Conservation (phyloP, 2,329 filamentous ascomycete genomes). For the Chaetomium globosum region DNA sequence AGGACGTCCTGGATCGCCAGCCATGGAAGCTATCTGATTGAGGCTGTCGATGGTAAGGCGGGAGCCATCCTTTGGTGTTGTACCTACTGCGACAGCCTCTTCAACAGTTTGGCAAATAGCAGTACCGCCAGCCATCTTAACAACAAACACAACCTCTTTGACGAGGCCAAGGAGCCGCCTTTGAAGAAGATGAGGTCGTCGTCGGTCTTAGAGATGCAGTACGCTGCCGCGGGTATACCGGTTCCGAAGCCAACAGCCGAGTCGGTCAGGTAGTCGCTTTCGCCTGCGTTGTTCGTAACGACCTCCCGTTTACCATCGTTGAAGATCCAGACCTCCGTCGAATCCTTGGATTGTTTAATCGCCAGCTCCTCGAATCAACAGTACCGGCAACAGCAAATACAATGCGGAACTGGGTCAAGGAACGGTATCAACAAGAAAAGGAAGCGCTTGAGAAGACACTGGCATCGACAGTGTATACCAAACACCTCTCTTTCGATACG, state of each 20-base stretch:
- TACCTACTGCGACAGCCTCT: not conserved
- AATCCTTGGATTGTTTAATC: not conserved
- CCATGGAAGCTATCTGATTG: not conserved
- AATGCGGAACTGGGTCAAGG: not conserved
- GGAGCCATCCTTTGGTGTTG: not conserved
- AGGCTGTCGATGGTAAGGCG: not conserved
- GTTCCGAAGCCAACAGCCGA: not conserved
- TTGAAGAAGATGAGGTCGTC: not conserved
- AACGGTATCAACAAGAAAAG: not conserved
- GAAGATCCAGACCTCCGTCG: not conserved
- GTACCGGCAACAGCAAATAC: too few species aligned
- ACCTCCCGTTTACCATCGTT: not conserved
- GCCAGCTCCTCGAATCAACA: not conserved
- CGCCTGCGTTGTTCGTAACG: not conserved
- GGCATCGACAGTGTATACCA: slow-evolving; percentile 9
- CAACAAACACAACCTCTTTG: not conserved
- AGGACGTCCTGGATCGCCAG: not conserved
- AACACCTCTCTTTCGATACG: slow-evolving; percentile 7
- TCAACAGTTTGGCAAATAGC: not conserved
- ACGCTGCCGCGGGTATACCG: too few species aligned
- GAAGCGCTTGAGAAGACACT: not conserved
- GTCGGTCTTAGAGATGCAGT: not conserved
- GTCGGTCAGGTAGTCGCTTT: not conserved
- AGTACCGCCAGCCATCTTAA: not conserved
- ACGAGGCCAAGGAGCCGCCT: not conserved